These are phyloP conservation scores for Pythium rhizo-oryzae DNA, from an alignment of 352 stramenopile species.

Conservation along the genomic window DNA sequence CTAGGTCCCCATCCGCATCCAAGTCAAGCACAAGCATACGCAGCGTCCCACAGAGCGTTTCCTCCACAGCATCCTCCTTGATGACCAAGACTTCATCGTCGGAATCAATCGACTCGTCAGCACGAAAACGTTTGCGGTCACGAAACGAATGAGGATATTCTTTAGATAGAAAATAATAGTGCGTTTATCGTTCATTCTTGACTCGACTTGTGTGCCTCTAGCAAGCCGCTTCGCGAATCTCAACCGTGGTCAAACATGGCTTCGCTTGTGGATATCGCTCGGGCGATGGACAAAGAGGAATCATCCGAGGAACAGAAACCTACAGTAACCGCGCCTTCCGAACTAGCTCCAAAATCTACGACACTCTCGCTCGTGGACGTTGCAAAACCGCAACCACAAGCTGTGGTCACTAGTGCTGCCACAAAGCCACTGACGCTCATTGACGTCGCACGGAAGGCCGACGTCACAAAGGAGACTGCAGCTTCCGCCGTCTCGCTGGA, in stretches of 20 bases:
- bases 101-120: slow-evolving; percentile 5
- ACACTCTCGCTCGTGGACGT: slow-evolving; percentile 40
- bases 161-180: slow-evolving; percentile 18
- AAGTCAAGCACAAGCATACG: slow-evolving; percentile 16
- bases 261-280: slow-evolving; percentile 51
- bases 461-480: background rate
- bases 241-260: slow-evolving; percentile 3
- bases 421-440: slow-evolving; percentile 39
- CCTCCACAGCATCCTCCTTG: background rate
- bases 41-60: background rate
- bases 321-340: background rate
- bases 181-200: background rate
- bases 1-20: slow-evolving; percentile 15
- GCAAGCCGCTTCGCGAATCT: background rate
- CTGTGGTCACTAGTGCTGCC: background rate
- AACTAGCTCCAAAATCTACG: slow-evolving; percentile 6
- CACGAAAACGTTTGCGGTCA: slow-evolving; percentile 27
- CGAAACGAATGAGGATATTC: slow-evolving; percentile 19
- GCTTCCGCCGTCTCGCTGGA: background rate
- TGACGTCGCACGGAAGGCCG: slow-evolving; percentile 48
- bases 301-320: background rate
- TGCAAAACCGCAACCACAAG: slow-evolving; percentile 30
- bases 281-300: slow-evolving; percentile 39
- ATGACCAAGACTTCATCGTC: background rate
- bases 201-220: background rate